Evolutionary conservation across 176 grass and related monocot genomes (phyloP).

Genomic region (bread wheat (Triticum aestivum)): DNA sequence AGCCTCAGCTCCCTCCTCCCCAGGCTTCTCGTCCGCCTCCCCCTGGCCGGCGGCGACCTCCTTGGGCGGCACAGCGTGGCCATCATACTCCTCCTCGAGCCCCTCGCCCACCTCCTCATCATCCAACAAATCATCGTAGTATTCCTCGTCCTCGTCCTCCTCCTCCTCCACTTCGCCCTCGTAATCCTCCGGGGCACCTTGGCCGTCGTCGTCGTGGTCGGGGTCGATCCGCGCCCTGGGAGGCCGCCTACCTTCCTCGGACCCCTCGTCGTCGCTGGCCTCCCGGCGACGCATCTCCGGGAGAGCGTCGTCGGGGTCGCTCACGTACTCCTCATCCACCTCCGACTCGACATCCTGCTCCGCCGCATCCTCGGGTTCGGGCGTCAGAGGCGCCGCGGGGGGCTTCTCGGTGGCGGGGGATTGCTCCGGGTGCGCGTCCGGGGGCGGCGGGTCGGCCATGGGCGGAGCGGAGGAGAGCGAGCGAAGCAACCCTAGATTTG

Average conservation of each 20-base stretch:
- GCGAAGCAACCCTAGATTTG: conserved; percentile 60
- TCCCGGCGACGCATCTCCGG: conserved; percentile 79
- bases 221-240: conserved; percentile 45
- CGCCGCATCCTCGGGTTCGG: conserved; percentile 41
- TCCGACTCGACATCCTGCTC: conserved; percentile 21
- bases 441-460: conserved; percentile 46
- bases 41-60: conserved; percentile 8
- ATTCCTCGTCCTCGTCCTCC: conserved; percentile 29
- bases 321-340: conserved; percentile 64
- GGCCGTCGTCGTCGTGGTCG: conserved; percentile 72
- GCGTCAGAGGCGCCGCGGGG: conserved; percentile 18
- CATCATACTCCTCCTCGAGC: conserved; percentile 40
- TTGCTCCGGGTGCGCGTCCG: conserved; percentile 26
- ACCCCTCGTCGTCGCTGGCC: conserved; percentile 89
- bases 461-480: not conserved
- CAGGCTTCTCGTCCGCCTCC: conserved; percentile 33
- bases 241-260: conserved; percentile 45
- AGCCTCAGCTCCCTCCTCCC: conserved; percentile 20
- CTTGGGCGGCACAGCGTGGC: conserved; percentile 13
- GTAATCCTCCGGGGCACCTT: conserved; percentile 68
- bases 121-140: conserved; percentile 47
- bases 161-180: conserved; percentile 68
- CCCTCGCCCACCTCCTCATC: conserved; percentile 36
- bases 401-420: conserved; percentile 5
- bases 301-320: conserved; percentile 82